Evolutionary conservation across 2,329 filamentous ascomycete genomes (phyloP), one percentile per base, ranked within the genome.

Genomic region (Fusarium pseudoanthophilum): DNA sequence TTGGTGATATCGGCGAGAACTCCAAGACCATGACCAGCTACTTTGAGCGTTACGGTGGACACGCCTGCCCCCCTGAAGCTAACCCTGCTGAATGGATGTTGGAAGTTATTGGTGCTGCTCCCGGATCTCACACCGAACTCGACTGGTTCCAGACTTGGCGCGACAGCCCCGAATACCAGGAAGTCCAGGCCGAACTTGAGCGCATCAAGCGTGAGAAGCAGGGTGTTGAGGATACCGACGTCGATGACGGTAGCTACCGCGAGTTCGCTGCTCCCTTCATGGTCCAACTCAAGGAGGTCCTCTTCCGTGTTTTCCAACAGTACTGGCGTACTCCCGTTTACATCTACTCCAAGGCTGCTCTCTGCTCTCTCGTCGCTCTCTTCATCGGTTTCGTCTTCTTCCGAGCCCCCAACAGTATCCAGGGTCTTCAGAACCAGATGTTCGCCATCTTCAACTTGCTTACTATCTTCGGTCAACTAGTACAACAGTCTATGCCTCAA

Each of bases 271-370:
- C 93, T 10, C 89, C 92, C 0, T 94, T 97, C 79, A 78, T 75
- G 45, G 78, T 85, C 13, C 95, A 97, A 81, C 84, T 95, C 46
- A 84, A 83, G 63, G 87, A 91, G 78, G 93, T 94, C 64, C 87
- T 90, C 24, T 81, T 88, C 73, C 93, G 95, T 78, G 92, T 96
- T 32, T 96, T 96, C 85, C 89, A 95, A 79, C 94, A 97, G 81
- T 97, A 96, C 87, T 97, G 95, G 94, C 92, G 95, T 68, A 95
- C 92, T 1, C 95, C 95, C 0, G 88, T 91, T 10, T 97, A 97
- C 85, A 95, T 97, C 81, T 97, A 95, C 85, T 92, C 93, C 77
- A 97, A 97, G 86, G 80, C 87, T 1, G 84, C 87, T 4, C 90
- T 97, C 24, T 94, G 91, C 79, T 83, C 88, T 30, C 82, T 91